Evolutionary conservation across 768 basidiomycete species (phyloP), one percentile per base, ranked within the genome.

Genomic region (Phanerochaete sordida): DNA sequence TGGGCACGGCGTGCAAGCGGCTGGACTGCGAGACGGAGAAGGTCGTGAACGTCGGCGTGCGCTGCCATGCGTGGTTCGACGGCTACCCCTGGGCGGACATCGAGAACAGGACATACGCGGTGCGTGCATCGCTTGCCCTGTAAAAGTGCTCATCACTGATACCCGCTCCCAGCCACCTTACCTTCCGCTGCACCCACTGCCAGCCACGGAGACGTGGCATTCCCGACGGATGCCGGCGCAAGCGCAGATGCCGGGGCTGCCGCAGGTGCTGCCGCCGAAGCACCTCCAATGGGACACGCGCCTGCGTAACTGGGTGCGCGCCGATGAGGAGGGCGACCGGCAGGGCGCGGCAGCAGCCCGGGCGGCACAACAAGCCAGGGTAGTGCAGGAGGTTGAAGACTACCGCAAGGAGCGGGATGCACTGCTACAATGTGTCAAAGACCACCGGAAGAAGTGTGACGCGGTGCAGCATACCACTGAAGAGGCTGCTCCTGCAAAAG

Each of bases 41-140:
- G 31, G 35, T 43, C n/a, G 47, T 37, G 3, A 69, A 66, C 24
- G 55, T 65, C 1, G 72, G 78, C 24, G 73, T 84, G 8, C 68
- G 68, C 44, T 57, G 64, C 5, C 81, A 85, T 57, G 70, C 74
- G 1, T 86, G 81, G 80, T 64, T 85, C 45, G 60, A 63, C 4
- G 68, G 71, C 23, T 70, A 86, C 13, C 73, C 80, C 57, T 85
- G 83, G 84, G 66, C 66, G 21, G 76, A 75, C 65, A 76, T 85
- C 71, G 63, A 73, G 12, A 65, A 68, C 0, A 74, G 79, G 43
- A 68, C 72, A 33, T 82, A 83, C 55, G 60, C 78, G 30, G 84
- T 85, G 66, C 48, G 82, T 72, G 16, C 39, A 47, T 35, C 48
- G 16, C 2, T 51, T 16, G 8, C 19, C n/a, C 39, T 50, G 8